These are phyloP conservation scores for Camelina laxa DNA, from an alignment of 345 rosid species.

Conservation along the genomic window DNA sequence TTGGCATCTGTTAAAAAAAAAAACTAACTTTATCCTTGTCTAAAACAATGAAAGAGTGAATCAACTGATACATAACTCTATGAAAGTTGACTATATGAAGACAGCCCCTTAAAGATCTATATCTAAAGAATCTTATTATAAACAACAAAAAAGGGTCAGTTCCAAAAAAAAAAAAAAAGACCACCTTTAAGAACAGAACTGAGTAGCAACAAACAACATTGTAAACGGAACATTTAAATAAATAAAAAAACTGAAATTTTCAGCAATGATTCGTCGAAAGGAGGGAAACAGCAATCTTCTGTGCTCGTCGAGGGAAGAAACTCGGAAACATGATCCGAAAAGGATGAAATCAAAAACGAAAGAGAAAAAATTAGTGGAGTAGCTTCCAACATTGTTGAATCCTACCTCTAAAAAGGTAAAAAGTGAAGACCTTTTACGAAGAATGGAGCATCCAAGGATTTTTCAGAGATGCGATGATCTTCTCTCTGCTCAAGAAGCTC, in stretches of 20 bases:
- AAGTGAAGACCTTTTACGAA: not conserved
- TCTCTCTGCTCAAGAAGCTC: conserved; percentile 5
- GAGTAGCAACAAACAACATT: not conserved
- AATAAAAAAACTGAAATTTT: not conserved
- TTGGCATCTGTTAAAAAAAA: not conserved
- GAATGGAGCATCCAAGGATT: too few relatives aligned
- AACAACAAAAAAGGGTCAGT: too few relatives aligned
- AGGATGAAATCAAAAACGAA: too few relatives aligned
- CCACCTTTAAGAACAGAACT: too few relatives aligned
- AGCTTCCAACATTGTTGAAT: not conserved
- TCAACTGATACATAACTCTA: not conserved
- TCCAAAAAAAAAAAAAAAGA: too few relatives aligned
- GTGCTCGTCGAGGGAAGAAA: too few relatives aligned
- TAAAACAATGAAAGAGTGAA: not conserved
- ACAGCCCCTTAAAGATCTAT: too few relatives aligned
- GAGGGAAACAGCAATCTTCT: not conserved
- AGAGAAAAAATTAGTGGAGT: not conserved
- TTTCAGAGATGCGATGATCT: not conserved
- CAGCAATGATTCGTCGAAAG: not conserved
- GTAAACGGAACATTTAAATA: not conserved
- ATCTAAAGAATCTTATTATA: too few relatives aligned
- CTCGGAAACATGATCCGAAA: too few relatives aligned
- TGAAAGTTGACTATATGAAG: too few relatives aligned
- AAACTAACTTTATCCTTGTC: not conserved
- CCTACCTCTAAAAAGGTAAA: not conserved